Evolutionary conservation across 352 stramenopile genomes (phyloP).

Genomic region (Pythium oligandrum): DNA sequence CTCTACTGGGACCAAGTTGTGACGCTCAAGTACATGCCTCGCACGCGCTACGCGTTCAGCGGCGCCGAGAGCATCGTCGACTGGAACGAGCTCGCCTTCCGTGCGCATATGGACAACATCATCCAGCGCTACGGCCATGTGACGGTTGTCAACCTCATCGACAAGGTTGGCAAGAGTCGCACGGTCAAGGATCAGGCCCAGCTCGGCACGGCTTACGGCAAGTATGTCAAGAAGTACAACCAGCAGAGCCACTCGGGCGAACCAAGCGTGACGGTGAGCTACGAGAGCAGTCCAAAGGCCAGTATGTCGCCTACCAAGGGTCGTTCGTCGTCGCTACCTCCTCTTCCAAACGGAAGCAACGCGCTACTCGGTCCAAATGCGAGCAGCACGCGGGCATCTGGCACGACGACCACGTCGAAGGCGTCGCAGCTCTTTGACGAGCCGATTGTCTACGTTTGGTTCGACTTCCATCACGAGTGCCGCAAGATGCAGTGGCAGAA

Average conservation of each 20-base stretch:
- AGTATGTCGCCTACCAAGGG: slow-evolving; percentile 30
- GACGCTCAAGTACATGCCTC: slow-evolving; percentile 92
- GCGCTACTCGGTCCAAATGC: background rate
- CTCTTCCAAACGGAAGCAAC: slow-evolving; percentile 7
- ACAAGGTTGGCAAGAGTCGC: slow-evolving; percentile 69
- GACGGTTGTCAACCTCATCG: slow-evolving; percentile 92
- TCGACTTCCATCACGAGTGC: slow-evolving; percentile 97
- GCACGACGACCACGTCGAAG: slow-evolving; percentile 8
- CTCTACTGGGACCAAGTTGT: slow-evolving; percentile 90
- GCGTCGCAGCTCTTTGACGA: slow-evolving; percentile 45
- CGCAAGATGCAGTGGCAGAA: slow-evolving; percentile 92
- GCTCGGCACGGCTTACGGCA: slow-evolving; percentile 84
- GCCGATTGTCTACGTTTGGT: slow-evolving; percentile 90
- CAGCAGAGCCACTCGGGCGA: slow-evolving; percentile 58
- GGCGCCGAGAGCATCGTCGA: slow-evolving; percentile 56
- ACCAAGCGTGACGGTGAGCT: slow-evolving; percentile 7
- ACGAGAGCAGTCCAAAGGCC: slow-evolving; percentile 2
- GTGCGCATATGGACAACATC: slow-evolving; percentile 63
- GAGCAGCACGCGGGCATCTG: background rate
- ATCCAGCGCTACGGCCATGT: slow-evolving; percentile 69
- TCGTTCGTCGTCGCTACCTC: background rate
- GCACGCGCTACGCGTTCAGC: slow-evolving; percentile 62
- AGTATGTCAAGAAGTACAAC: slow-evolving; percentile 87
- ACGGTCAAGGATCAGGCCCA: slow-evolving; percentile 85
- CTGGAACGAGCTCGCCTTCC: slow-evolving; percentile 70